Conservation (phyloP, 2,329 filamentous ascomycete species). For the Knoxdaviesia proteae region DNA sequence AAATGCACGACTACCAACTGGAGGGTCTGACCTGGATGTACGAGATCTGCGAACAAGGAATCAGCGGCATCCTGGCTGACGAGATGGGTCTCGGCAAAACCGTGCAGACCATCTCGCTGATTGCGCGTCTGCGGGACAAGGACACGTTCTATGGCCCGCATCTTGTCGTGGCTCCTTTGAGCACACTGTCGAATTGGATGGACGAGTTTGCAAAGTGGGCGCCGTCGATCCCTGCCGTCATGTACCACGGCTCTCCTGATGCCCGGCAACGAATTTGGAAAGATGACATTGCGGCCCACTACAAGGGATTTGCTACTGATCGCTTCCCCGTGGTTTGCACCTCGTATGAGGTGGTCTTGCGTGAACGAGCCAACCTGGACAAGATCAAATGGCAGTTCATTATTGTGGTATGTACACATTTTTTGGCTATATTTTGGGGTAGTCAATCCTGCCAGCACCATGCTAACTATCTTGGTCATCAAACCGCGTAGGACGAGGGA, state of each 20-base stretch:
- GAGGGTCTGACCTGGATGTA: constrained; percentile 94
- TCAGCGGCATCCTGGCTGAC: constrained; percentile 80
- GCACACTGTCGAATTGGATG: constrained; percentile 88
- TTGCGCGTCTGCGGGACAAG: constrained; percentile 72
- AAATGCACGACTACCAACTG: constrained; percentile 85
- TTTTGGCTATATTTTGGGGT: constrained; percentile 1
- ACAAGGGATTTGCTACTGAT: constrained; percentile 27
- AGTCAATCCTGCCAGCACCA: background rate
- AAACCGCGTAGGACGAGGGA: constrained; percentile 51
- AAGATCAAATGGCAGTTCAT: constrained; percentile 94
- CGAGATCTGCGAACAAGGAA: constrained; percentile 56
- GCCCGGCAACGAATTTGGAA: constrained; percentile 59
- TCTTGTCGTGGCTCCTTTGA: constrained; percentile 73
- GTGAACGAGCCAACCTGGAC: constrained; percentile 61
- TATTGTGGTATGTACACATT: constrained; percentile 46
- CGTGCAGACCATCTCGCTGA: constrained; percentile 70
- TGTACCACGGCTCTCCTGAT: constrained; percentile 73
- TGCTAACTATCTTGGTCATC: constrained; percentile 1
- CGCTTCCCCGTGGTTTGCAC: constrained; percentile 86
- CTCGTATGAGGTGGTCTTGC: constrained; percentile 88
- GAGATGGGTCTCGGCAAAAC: constrained; percentile 92
- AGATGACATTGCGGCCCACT: constrained; percentile 47
- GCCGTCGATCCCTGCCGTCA: constrained; percentile 64
- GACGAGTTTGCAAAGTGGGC: constrained; percentile 86
- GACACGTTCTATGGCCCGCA: constrained; percentile 72